Base-by-base conservation (phyloP, 1,284 basidiomycete species). In the Ustilago tritici region DNA sequence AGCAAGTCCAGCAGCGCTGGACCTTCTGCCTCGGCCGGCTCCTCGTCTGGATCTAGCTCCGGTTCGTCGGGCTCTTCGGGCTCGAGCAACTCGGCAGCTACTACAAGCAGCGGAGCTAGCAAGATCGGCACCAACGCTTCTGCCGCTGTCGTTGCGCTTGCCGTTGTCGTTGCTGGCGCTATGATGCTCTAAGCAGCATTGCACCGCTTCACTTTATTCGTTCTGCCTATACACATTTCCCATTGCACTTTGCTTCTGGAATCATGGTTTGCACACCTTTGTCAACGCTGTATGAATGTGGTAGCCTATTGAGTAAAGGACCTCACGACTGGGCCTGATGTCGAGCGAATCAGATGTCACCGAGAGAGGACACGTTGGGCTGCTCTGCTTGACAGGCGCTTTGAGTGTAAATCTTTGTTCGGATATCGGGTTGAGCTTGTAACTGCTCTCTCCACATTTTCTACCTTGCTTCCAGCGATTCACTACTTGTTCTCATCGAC, bases 131-230 rank as follows among this genome's bases (percentile, higher is more conserved):
- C 41, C 64, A 60, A 52, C 52, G 67, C 63, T 17, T 61, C 65
- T 1, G 69, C 65, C n/a, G 50, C 62, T 28, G 43, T 63, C 17
- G 56, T 69, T 10, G 63, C 70, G n/a, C 43, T 71, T 35, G 70
- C 47, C 17, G 71, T 66, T 17, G 58, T 75, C 35, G 23, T 79
- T 31, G 78, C 73, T 19, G 80, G 75, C 41, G 71, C 75, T 61
- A 62, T 78, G 61, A 65, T 79, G 65, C 70, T 81, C 54, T 81
- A 76, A 78, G 52, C 59, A 34, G 14, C 36, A 38, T 34, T 31
- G 11, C 28, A 11, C 9, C 50, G 31, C 34, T 11, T 54, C 52
- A 52, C 17, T 14, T 50, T 12, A 50, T 50, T 50, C 49, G 28
- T 50, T 50, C 31, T 50, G 49, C 17, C 14, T 50, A 19, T 46